phyloP scores from a whole-genome alignment of 108 stramenopile species.

The Asterionellopsis glacialis region DNA sequence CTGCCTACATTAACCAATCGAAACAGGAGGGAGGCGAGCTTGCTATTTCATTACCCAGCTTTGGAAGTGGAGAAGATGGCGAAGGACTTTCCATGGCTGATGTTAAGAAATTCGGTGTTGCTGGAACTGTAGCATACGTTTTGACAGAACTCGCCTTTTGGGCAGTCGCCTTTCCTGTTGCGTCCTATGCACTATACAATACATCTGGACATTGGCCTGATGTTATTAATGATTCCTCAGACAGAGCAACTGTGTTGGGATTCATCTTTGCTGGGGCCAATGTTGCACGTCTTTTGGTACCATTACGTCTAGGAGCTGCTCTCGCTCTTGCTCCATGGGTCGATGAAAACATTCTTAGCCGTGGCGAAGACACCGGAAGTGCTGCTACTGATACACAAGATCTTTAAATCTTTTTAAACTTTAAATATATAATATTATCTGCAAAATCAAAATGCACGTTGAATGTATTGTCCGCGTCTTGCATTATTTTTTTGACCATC shows the following conservation, averaged over 20 bases:
- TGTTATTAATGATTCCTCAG: slow-evolving; percentile 67
- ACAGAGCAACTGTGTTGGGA: slow-evolving; percentile 74
- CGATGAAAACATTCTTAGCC: slow-evolving; percentile 72
- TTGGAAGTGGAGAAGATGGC: slow-evolving; percentile 25
- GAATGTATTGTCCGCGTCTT: too few relatives aligned
- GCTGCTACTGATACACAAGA: too few relatives aligned
- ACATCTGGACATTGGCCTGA: slow-evolving; percentile 89
- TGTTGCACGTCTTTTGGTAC: slow-evolving; percentile 77
- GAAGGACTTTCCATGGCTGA: slow-evolving; percentile 72
- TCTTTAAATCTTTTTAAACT: too few relatives aligned
- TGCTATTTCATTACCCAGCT: slow-evolving; percentile 24
- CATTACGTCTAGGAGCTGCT: slow-evolving; percentile 83
- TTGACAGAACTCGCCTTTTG: slow-evolving; percentile 89
- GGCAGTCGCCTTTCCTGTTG: slow-evolving; percentile 85
- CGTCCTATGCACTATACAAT: slow-evolving; percentile 67
- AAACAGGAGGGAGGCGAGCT: slow-evolving; percentile 28
- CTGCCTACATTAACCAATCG: slow-evolving; percentile 45
- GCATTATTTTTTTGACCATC: too few relatives aligned
- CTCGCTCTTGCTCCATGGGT: slow-evolving; percentile 92
- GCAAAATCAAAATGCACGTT: too few relatives aligned
- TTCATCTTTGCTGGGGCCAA: slow-evolving; percentile 86
- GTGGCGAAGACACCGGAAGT: neutral
- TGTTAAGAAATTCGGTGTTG: slow-evolving; percentile 83
- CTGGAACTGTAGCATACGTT: slow-evolving; percentile 83
- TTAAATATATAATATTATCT: too few relatives aligned